These are phyloP conservation scores for Aspergillus alliaceus DNA, from an alignment of 2,329 filamentous ascomycete species.

Conservation along the genomic window DNA sequence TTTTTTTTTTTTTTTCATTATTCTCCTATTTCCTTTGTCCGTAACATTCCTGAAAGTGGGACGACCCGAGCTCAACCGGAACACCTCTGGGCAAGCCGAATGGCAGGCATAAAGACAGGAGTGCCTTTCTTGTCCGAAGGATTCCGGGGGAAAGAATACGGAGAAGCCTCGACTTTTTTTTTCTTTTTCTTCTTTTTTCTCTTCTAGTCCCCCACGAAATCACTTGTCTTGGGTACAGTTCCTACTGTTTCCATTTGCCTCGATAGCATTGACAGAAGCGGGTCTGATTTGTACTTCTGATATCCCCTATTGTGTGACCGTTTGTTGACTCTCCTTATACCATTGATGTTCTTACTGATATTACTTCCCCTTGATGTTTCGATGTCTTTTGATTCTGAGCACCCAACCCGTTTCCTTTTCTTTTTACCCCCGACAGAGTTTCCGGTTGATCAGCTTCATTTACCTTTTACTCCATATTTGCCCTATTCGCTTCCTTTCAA, in stretches of 20 bases:
- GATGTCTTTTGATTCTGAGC: conserved; percentile 8
- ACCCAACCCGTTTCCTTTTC: neutral
- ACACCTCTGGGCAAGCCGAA: neutral
- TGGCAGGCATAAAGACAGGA: neutral
- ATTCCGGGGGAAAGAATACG: neutral
- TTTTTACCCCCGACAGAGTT: neutral
- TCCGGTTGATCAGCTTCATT: neutral
- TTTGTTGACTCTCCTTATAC: conserved; percentile 21
- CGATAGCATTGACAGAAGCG: conserved; percentile 10
- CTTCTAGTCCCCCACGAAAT: conserved; percentile 1
- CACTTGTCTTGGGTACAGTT: conserved; percentile 6
- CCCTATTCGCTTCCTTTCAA: neutral
- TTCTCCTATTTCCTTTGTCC: conserved; percentile 1
- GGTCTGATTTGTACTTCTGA: conserved; percentile 3
- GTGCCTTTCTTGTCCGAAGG: neutral
- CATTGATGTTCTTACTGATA: conserved; percentile 19
- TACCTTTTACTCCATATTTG: neutral
- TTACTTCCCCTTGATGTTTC: conserved; percentile 12
- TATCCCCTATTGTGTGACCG: neutral
- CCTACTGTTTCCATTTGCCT: conserved; percentile 2
- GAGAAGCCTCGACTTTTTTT: neutral
- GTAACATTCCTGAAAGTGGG: neutral
- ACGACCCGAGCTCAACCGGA: neutral
- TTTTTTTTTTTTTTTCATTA: neutral
- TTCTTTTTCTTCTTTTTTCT: neutral